Conservation (phyloP, 805 yeast genomes). For the Pichia manshurica region DNA sequence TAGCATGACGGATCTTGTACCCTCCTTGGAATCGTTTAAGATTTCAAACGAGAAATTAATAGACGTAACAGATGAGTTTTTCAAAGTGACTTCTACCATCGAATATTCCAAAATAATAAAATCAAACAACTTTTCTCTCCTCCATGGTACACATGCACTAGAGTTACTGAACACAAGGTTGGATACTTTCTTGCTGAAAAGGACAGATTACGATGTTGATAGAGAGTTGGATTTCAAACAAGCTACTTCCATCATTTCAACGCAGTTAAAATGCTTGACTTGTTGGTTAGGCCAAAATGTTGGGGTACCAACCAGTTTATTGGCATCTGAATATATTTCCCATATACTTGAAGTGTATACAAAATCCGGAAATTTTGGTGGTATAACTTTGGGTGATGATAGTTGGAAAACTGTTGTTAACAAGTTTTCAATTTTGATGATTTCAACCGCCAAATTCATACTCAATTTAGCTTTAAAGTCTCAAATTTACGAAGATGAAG, state of each 20-base stretch:
- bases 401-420: conserved; percentile 42
- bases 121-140: conserved; percentile 54
- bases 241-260: conserved; percentile 43
- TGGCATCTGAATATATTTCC: conserved; percentile 63
- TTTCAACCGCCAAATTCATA: conserved; percentile 47
- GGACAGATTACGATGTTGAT: conserved; percentile 40
- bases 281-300: conserved; percentile 69
- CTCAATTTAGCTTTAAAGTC: conserved; percentile 45
- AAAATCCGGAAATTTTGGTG: background rate
- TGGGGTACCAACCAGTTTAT: conserved; percentile 67
- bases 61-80: conserved; percentile 56
- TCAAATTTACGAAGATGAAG: conserved; percentile 72
- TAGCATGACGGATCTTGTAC: conserved; percentile 3
- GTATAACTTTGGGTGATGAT: background rate
- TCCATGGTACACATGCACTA: conserved; percentile 83
- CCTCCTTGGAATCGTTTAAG: conserved; percentile 1
- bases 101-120: conserved; percentile 52
- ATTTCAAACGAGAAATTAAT: conserved; percentile 13
- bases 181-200: conserved; percentile 68
- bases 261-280: conserved; percentile 48
- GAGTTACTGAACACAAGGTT: conserved; percentile 67
- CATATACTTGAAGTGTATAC: conserved; percentile 8
- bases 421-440: conserved; percentile 45
- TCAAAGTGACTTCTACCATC: conserved; percentile 28
- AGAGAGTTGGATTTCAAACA: conserved; percentile 34